Evolutionary conservation across 495 filamentous ascomycete species (phyloP).

Genomic region (Hypomontagnella monticulosa): DNA sequence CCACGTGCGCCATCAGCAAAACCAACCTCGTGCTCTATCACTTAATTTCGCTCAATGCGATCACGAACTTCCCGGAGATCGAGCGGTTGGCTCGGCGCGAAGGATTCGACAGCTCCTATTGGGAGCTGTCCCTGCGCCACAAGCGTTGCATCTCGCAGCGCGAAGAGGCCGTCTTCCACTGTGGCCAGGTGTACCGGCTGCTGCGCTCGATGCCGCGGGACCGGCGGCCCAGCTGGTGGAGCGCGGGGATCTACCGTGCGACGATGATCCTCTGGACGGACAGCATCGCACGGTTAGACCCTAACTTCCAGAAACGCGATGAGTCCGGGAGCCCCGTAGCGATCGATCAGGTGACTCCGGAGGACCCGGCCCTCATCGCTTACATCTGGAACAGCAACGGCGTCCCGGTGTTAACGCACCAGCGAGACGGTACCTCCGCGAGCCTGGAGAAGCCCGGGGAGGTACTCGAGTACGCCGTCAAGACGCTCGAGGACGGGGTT

Average conservation of each 20-base stretch:
- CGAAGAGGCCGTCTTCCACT: constrained; percentile 67
- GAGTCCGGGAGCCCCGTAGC: constrained; percentile 37
- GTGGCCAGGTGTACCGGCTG: constrained; percentile 66
- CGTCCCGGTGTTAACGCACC: constrained; percentile 48
- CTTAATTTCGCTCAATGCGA: constrained; percentile 67
- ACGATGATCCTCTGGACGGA: constrained; percentile 61
- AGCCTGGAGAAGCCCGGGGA: constrained; percentile 52
- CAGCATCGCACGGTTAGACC: constrained; percentile 49
- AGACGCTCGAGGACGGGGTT: constrained; percentile 55
- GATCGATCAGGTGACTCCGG: constrained; percentile 52
- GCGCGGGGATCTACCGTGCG: constrained; percentile 62
- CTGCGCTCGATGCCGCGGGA: constrained; percentile 56
- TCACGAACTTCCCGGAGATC: constrained; percentile 67
- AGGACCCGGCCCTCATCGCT: constrained; percentile 49
- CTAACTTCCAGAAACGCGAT: constrained; percentile 47
- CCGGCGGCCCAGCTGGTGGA: constrained; percentile 63
- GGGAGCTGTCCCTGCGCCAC: constrained; percentile 57
- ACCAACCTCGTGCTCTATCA: constrained; percentile 72
- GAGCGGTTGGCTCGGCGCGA: constrained; percentile 67
- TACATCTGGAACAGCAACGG: constrained; percentile 53
- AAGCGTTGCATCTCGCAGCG: constrained; percentile 63
- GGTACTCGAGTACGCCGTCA: constrained; percentile 55
- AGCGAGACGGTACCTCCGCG: constrained; percentile 41
- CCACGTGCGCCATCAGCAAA: constrained; percentile 51
- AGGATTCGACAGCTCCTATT: constrained; percentile 56